Evolutionary conservation across 2,329 filamentous ascomycete genomes (phyloP), one percentile per base, ranked within the genome.

Genomic region (Nemania sp.): DNA sequence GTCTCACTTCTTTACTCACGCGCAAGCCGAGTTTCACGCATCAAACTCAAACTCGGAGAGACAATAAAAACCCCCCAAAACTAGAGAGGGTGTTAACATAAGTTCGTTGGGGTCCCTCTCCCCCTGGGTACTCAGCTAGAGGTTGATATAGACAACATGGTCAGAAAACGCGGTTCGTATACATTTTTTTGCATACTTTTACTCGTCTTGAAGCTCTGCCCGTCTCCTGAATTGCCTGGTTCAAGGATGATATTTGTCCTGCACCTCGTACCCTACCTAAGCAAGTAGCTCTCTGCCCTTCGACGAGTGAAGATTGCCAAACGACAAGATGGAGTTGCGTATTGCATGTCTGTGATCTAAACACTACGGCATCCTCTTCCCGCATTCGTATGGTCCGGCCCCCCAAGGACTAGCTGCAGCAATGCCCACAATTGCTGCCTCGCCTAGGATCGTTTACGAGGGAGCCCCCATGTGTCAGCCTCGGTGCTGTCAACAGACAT

Each of bases 111-210:
- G 62, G 58, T 59, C 51, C 43, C 57, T 54, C 50, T 60, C 51
- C 43, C 57, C 55, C 50, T 54, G 47, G 55, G 61, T 43, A 47
- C 21, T 45, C 61, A 48, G 29, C 54, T 21, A 35, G 35, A 35
- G 52, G 55, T 53, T 40, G 57, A 56, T 37, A 57, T 52, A 62
- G 61, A 53, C 68, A 81, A 76, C 66, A 83, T 83, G 81, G 81
- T 74, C 71, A 80, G 81, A 69, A 83, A 80, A 81, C 78, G 81
- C 75, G 81, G 81, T 83, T 76, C 73, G 81, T 82, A 67, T 59
- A 66, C 58, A 59, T 63, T 47, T 64, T 56, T 55, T 63, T 61
- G 17, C 52, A 51, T 51, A 20, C 49, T 17, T 46, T 65, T 54
- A 5, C 10, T 13, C 17, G 53, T 55, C 25, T 45, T 55, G 49